Base-by-base conservation (phyloP, 305 asterid species). In the Solanum aculeatissimum region DNA sequence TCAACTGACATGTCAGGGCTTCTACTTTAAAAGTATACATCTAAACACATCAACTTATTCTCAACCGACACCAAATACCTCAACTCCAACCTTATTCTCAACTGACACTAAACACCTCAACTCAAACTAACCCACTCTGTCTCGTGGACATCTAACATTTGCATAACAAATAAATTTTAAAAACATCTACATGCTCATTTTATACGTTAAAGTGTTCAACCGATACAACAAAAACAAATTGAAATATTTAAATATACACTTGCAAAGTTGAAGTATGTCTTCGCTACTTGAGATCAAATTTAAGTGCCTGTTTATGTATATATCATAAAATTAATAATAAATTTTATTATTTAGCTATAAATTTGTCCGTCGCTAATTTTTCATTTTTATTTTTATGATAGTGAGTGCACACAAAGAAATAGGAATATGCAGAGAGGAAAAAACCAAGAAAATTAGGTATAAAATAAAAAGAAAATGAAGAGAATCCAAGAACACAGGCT, bases 401-500 rank as follows among this genome's bases (percentile, higher is more conserved):
- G 27, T n/a, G 65, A 25, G n/a, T 14, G n/a, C 25, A 8, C 80
- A 71, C 62, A 15, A 27, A 75, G 38, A 38, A 29, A 49, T 18
- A 38, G 29, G 77, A 38, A 68, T 68, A 75, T 29, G 75, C 29
- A 66, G 21, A 54, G 40, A 42, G 53, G 23, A 45, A 77, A 57
- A 55, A 70, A 51, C 13, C 71, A 82, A 74, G 66, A 80, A 68
- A 78, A 23, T 32, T 51, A 40, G 3, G 19, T 13, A 49, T 6
- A 60, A 74, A 51, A 6, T 19, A 18, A 47, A n/a, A 35, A n/a
- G n/a, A n/a, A n/a, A n/a, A 10, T 72, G 54, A 38, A 51, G 72
- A 83, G 92, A 90, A 90, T 90, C 90, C 90, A 83, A 91, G 13
- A 54, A 62, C 35, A 10, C 85, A 71, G 75, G 85, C 85, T 77